A percentile compares a stretch with the other conserved stretches of the same genome.
Conservation (phyloP, 2,329 filamentous ascomycete species). For the Talaromyces islandicus region DNA sequence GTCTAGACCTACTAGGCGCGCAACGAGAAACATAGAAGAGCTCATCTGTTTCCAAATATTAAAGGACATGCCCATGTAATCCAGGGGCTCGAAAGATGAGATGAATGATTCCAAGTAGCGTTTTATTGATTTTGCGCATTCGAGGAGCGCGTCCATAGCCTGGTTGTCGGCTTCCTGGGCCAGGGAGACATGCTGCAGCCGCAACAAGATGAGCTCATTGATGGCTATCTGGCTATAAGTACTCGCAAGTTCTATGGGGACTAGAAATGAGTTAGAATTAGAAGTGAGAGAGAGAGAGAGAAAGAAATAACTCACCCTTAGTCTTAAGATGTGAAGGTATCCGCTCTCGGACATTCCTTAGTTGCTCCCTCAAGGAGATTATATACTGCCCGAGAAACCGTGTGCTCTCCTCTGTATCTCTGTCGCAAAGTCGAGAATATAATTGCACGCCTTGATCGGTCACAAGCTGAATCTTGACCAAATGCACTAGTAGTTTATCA, state of each 20-base stretch:
- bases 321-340: not conserved
- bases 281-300: not conserved
- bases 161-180: not conserved
- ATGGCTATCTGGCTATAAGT: conserved; percentile 2
- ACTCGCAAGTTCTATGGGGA: not conserved
- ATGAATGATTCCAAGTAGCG: conserved; percentile 1
- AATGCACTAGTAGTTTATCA: conserved; percentile 43
- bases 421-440: conserved; percentile 1
- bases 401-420: conserved; percentile 3
- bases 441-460: not conserved
- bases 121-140: not conserved
- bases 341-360: not conserved
- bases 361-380: not conserved
- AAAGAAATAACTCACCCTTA: conserved; percentile 2
- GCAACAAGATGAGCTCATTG: conserved; percentile 3
- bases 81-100: not conserved
- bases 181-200: not conserved
- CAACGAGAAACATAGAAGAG: not conserved
- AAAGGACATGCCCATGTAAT: conserved; percentile 4
- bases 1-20: conserved; percentile 1
- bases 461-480: conserved; percentile 16
- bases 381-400: conserved; percentile 4
- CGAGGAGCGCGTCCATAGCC: conserved; percentile 3
- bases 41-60: conserved; percentile 8
- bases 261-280: not conserved